phyloP scores from a whole-genome alignment of 179 eudicot genomes.

The Corrigiola litoralis region DNA sequence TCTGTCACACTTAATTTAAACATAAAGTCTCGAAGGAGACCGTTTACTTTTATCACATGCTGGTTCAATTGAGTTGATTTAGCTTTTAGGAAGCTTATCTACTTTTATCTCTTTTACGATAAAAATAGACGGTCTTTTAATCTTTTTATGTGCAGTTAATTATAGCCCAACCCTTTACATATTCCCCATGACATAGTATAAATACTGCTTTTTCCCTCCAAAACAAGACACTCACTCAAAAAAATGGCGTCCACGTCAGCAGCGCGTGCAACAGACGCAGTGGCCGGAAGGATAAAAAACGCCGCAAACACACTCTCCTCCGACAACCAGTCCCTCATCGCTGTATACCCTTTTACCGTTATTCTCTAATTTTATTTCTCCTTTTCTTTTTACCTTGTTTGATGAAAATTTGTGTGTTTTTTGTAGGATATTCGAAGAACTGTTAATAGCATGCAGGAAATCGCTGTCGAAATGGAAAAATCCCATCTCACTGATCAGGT shows the following conservation, averaged over 20 bases:
- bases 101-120: no score
- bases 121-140: background rate
- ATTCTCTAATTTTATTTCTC: background rate
- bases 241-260: conserved; percentile 30
- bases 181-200: no score
- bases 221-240: background rate
- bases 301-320: conserved; percentile 2
- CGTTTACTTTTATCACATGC: no score
- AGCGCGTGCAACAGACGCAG: conserved; percentile 10
- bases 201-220: background rate
- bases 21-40: no score
- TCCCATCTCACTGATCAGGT: conserved; percentile 48
- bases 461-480: conserved; percentile 66
- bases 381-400: background rate
- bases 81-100: no score
- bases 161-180: background rate
- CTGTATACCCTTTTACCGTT: conserved; percentile 2
- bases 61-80: no score
- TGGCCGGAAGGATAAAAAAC: background rate
- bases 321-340: conserved; percentile 23
- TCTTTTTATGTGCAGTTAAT: background rate
- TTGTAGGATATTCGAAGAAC: conserved; percentile 64
- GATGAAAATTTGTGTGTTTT: background rate
- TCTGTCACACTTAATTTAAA: no score
- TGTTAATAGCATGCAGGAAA: conserved; percentile 43